A percentile compares a stretch with the other conserved stretches of the same genome.
These are phyloP conservation scores for Gryganskiella cystojenkinii DNA, from an alignment of 192 early-diverging fungal genomes.

Conservation along the genomic window DNA sequence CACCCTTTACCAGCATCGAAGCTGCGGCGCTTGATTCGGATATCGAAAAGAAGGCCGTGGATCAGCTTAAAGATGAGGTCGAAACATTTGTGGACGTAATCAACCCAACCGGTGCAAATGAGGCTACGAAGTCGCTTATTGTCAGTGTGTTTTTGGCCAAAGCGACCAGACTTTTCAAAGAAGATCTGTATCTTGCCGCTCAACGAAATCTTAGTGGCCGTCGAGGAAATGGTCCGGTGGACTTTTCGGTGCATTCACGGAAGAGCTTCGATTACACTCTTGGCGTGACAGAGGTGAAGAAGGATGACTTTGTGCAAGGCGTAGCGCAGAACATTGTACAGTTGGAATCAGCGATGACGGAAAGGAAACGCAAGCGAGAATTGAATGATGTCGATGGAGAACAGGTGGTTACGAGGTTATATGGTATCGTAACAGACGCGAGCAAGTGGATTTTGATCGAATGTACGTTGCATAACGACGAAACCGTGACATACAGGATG, in stretches of 20 bases:
- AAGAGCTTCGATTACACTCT: not conserved
- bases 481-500: slow-evolving; percentile 11
- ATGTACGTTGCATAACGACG: slow-evolving; percentile 5
- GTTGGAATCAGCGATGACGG: slow-evolving; percentile 8
- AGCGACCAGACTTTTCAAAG: slow-evolving; percentile 19
- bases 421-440: slow-evolving; percentile 18
- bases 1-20: slow-evolving; percentile 3
- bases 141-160: slow-evolving; percentile 9
- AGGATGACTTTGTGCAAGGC: slow-evolving; percentile 15
- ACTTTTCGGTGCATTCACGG: slow-evolving; percentile 20
- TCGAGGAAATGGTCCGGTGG: slow-evolving; percentile 21
- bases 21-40: slow-evolving; percentile 6
- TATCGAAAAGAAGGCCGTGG: not conserved
- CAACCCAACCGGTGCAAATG: slow-evolving; percentile 4
- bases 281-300: slow-evolving; percentile 27
- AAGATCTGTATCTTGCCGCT: slow-evolving; percentile 5
- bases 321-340: slow-evolving; percentile 27
- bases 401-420: slow-evolving; percentile 1
- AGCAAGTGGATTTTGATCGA: slow-evolving; percentile 4
- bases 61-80: slow-evolving; percentile 11
- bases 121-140: slow-evolving; percentile 19
- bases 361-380: slow-evolving; percentile 10
- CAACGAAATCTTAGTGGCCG: slow-evolving; percentile 21
- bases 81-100: not conserved
- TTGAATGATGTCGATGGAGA: slow-evolving; percentile 12